Conservation (phyloP, 768 basidiomycete genomes). For the Cystobasidium tubakii region DNA sequence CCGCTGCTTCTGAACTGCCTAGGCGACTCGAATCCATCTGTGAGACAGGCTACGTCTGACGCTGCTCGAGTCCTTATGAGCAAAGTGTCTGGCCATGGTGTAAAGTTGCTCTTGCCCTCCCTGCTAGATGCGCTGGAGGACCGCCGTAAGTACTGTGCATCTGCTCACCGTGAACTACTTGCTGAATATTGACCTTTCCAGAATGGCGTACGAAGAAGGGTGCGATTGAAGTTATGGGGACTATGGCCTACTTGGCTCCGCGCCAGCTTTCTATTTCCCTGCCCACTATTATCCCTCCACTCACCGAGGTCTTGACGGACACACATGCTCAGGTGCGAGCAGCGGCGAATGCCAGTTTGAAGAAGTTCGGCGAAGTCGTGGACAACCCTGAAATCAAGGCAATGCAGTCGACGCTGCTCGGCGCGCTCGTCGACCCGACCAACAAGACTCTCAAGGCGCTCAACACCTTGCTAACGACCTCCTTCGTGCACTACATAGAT, state of each 20-base stretch:
- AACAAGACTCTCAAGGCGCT: slow-evolving; percentile 77
- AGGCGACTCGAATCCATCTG: slow-evolving; percentile 77
- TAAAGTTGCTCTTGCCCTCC: slow-evolving; percentile 88
- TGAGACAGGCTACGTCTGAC: slow-evolving; percentile 87
- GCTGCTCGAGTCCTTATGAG: slow-evolving; percentile 91
- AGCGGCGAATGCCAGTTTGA: slow-evolving; percentile 89
- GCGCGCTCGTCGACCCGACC: slow-evolving; percentile 87
- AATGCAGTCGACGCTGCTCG: slow-evolving; percentile 79
- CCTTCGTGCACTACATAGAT: slow-evolving; percentile 97
- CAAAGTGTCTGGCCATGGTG: slow-evolving; percentile 67
- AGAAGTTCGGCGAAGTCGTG: slow-evolving; percentile 97
- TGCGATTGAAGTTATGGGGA: slow-evolving; percentile 89
- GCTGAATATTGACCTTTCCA: not conserved
- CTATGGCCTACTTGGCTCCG: slow-evolving; percentile 98
- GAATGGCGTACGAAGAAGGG: slow-evolving; percentile 92
- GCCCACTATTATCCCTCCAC: slow-evolving; percentile 90
- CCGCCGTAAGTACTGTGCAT: slow-evolving; percentile 55
- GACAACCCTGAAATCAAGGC: slow-evolving; percentile 94
- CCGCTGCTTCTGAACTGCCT: slow-evolving; percentile 76
- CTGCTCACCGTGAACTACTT: not conserved
- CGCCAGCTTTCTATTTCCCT: slow-evolving; percentile 87
- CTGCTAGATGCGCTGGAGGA: slow-evolving; percentile 86
- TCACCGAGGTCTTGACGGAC: slow-evolving; percentile 90
- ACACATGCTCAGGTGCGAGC: slow-evolving; percentile 91
- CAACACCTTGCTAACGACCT: slow-evolving; percentile 78